phyloP scores from a whole-genome alignment of 495 filamentous ascomycete species.

The Penicillium manginii region DNA sequence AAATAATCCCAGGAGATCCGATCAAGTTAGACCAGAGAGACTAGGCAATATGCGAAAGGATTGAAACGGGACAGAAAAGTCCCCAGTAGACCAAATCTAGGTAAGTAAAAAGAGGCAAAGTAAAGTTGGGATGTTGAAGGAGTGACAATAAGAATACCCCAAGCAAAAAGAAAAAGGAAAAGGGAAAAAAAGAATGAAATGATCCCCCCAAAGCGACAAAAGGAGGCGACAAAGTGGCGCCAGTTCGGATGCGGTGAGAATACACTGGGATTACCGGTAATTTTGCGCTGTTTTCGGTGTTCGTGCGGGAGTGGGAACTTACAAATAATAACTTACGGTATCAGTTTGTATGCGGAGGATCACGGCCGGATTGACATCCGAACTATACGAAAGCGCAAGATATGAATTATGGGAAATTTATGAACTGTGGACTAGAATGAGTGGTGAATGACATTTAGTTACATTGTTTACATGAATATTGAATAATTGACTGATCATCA shows the following conservation, averaged over 20 bases:
- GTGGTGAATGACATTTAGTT: too few species aligned
- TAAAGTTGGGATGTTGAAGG: conserved; percentile 1
- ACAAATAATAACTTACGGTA: not conserved
- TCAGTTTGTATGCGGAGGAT: not conserved
- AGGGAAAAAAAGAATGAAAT: not conserved
- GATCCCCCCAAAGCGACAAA: not conserved
- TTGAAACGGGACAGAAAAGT: not conserved
- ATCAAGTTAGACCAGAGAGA: too few species aligned
- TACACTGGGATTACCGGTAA: not conserved
- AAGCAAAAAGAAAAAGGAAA: conserved; percentile 8
- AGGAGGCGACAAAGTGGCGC: conserved; percentile 14
- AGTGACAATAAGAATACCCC: not conserved
- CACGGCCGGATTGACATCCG: not conserved
- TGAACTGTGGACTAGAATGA: too few species aligned
- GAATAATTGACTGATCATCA: too few species aligned
- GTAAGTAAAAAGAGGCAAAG: not conserved
- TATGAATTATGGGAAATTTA: too few species aligned
- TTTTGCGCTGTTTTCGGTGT: not conserved
- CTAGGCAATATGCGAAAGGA: not conserved
- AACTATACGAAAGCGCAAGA: too few species aligned
- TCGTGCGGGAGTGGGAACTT: not conserved
- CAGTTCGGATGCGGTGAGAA: conserved; percentile 14
- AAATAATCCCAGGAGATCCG: too few species aligned
- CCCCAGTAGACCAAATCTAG: not conserved
- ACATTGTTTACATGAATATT: too few species aligned